Percentiles rank a stretch among this genome's conserved stretches.
phyloP scores from a whole-genome alignment of 176 grass and related monocot genomes.

The Canna indica region DNA sequence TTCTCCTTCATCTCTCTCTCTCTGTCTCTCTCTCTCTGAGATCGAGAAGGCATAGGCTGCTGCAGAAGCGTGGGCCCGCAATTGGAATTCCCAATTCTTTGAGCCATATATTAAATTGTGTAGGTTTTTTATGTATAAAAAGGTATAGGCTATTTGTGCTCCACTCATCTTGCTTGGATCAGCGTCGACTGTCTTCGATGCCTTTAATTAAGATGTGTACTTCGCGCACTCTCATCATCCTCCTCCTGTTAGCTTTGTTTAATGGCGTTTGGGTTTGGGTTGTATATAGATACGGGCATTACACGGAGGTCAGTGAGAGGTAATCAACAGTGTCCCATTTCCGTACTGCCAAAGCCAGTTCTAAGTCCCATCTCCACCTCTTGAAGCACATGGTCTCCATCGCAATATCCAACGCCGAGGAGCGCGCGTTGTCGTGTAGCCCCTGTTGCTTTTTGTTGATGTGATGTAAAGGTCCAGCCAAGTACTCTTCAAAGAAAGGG shows the following conservation, averaged over 20 bases:
- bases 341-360: slow-evolving; percentile 1
- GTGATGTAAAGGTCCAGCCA: background rate
- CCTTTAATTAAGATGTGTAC: too few species aligned
- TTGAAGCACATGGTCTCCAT: background rate
- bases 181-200: too few species aligned
- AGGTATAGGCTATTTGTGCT: too few species aligned
- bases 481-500: background rate
- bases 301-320: background rate
- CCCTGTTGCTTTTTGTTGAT: background rate
- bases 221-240: too few species aligned
- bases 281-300: background rate
- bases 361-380: background rate
- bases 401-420: background rate
- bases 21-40: background rate
- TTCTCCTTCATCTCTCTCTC: background rate
- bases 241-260: too few species aligned
- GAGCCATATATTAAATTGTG: too few species aligned
- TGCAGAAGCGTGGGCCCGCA: too few species aligned
- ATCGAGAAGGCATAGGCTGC: too few species aligned
- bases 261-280: background rate
- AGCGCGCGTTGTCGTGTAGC: background rate
- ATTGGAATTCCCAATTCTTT: too few species aligned
- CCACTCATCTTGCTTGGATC: too few species aligned
- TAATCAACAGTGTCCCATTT: background rate
- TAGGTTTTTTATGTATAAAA: too few species aligned